These are phyloP conservation scores for Porcisia deanei DNA, from an alignment of 208 protist genomes.

Conservation along the genomic window DNA sequence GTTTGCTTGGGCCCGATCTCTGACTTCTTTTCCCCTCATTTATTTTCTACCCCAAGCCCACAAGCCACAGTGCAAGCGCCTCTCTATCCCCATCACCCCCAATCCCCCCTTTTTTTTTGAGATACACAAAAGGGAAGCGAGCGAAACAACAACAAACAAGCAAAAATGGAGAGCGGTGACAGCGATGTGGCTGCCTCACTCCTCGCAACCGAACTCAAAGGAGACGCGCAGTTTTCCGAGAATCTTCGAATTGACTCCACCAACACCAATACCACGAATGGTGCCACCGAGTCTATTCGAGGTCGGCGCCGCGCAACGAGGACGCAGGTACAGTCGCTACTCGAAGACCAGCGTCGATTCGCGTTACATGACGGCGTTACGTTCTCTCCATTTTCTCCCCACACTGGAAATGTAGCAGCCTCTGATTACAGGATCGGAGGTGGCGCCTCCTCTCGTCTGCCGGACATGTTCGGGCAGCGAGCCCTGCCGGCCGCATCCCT, in stretches of 20 bases:
- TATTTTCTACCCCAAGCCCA: too few species aligned
- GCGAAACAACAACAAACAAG: too few species aligned
- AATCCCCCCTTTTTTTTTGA: not conserved
- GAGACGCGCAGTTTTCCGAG: not conserved
- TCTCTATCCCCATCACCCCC: not conserved
- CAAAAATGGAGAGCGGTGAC: slow-evolving; percentile 8
- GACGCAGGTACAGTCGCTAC: slow-evolving; percentile 7
- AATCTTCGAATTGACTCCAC: not conserved
- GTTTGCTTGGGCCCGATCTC: too few species aligned
- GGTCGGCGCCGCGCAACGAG: not conserved
- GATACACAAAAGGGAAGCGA: too few species aligned
- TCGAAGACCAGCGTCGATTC: slow-evolving; percentile 21
- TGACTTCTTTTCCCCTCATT: too few species aligned
- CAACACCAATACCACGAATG: not conserved
- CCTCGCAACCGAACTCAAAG: slow-evolving; percentile 19
- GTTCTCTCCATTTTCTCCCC: not conserved
- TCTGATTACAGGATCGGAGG: not conserved
- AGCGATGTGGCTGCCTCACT: slow-evolving; percentile 20
- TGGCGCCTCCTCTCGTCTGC: not conserved
- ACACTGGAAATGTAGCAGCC: not conserved
- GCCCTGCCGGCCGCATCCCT: not conserved
- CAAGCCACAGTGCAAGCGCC: not conserved
- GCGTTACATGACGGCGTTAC: slow-evolving; percentile 3
- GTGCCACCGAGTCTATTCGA: not conserved
- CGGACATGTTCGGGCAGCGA: slow-evolving; percentile 16